These are phyloP conservation scores for Corymbia calophylla DNA, from an alignment of 441 rosid genomes.

Conservation along the genomic window DNA sequence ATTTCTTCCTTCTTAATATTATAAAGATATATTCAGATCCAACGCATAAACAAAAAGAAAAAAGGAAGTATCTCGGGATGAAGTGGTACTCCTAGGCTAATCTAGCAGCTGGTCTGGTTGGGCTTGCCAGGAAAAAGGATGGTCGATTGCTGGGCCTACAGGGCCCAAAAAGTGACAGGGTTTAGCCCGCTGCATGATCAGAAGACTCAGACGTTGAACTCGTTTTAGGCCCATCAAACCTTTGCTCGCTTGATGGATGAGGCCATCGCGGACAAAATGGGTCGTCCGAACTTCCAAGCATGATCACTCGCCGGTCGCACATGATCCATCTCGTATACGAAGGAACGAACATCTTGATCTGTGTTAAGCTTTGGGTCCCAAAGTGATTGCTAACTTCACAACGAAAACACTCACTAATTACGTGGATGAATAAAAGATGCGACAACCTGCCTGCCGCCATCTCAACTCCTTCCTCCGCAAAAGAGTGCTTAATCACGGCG, in stretches of 20 bases:
- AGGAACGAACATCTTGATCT: not conserved
- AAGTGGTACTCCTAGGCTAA: not conserved
- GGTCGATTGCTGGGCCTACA: not conserved
- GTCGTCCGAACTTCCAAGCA: not conserved
- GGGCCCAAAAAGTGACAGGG: not conserved
- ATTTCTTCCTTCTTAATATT: too few relatives aligned
- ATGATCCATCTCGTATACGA: fast-evolving
- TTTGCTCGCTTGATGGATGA: not conserved
- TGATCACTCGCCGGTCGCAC: not conserved
- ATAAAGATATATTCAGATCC: too few relatives aligned
- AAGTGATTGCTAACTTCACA: not conserved
- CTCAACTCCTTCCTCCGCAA: too few relatives aligned
- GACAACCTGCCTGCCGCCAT: too few relatives aligned
- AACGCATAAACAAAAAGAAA: not conserved
- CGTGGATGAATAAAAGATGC: not conserved
- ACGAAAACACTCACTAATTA: not conserved
- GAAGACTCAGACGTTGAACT: fast-evolving
- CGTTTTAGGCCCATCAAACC: not conserved
- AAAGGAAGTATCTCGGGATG: not conserved
- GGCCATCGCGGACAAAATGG: fast-evolving
- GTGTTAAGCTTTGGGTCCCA: not conserved
- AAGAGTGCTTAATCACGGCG: fast-evolving
- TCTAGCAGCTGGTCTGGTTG: not conserved
- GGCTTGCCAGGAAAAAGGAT: not conserved
- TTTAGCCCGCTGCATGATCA: not conserved